These are phyloP conservation scores for Trifolium repens DNA, from an alignment of 306 rosid genomes.

Conservation along the genomic window DNA sequence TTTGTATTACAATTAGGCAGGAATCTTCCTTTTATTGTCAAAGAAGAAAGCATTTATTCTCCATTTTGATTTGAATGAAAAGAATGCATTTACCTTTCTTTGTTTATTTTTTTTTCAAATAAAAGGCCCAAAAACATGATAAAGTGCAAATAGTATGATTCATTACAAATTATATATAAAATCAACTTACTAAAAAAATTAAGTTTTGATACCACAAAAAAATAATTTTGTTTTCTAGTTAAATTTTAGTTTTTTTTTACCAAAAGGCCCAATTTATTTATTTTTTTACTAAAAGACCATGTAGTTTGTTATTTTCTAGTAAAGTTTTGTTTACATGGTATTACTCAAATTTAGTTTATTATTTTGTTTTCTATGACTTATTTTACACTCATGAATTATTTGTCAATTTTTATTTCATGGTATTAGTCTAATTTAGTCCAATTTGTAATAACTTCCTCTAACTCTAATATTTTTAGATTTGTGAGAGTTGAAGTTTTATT, in stretches of 20 bases:
- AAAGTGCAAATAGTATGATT: background rate
- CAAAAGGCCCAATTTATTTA: too few relatives aligned
- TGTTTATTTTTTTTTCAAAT: slow-evolving; percentile 9
- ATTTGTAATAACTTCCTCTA: background rate
- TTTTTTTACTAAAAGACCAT: too few relatives aligned
- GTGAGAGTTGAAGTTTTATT: too few relatives aligned
- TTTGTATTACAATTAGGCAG: slow-evolving; percentile 40
- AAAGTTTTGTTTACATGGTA: too few relatives aligned
- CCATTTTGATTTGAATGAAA: slow-evolving; percentile 49
- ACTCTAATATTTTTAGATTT: too few relatives aligned
- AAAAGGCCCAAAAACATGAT: background rate
- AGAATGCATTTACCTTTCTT: slow-evolving; percentile 31
- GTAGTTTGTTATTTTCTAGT: too few relatives aligned
- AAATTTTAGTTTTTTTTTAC: too few relatives aligned
- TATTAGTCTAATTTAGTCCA: background rate
- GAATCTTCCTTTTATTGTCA: slow-evolving; percentile 86
- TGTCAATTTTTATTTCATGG: background rate
- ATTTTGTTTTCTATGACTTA: too few relatives aligned
- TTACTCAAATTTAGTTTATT: too few relatives aligned
- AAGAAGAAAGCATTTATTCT: slow-evolving; percentile 93
- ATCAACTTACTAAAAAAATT: background rate
- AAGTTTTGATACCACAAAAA: too few relatives aligned
- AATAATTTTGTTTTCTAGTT: too few relatives aligned
- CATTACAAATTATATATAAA: background rate
- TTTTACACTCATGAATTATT: too few relatives aligned